Base-by-base conservation (phyloP, 169 alveolate genomes). In the Eimeria necatrix region DNA sequence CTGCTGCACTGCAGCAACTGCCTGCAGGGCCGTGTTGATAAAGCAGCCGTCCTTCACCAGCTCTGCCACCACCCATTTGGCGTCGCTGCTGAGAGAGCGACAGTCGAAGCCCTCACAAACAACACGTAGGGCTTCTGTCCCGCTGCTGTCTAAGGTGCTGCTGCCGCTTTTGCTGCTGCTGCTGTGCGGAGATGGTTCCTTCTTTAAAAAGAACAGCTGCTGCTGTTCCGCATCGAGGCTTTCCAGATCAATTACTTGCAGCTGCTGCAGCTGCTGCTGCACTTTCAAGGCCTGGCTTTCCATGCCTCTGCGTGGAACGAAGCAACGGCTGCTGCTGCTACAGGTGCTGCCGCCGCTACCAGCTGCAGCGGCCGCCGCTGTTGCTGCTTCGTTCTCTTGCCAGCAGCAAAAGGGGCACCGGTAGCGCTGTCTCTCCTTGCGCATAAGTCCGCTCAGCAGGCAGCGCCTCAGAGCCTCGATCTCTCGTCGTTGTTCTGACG, bases 1-100 rank as follows among this genome's bases (percentile, higher is more conserved):
- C 90, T 81, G 90, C 74, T 81, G 90, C 74, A 81, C 90, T 41
- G 90, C 90, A 52, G 90, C 73, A 81, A 61, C 90, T 20, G 90
- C 90, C 74, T 81, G 90, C 56, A 81, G 10, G n/a, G 90, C 90
- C 8, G 60, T 51, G 3, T 70, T 51, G 24, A 81, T 81, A 52
- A 81, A 81, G 24, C 90, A 81, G 12, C 90, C 90, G 5, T 81
- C 90, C 24, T 26, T 49, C 74, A 81, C 90, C 20, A 81, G 52
- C 49, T 81, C 90, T 22, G 90, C 53, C 5, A 81, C 90, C 20
- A 24, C 73, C 24, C 53, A 52, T 9, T 22, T 51, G 22, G 90
- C 90, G 56, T 81, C 90, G 26, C 5, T 51, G 74, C 74, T 53
- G 53, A 81, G 90, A 10, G 74, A 18, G 26, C 70, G 90, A 51